Conservation (phyloP, 768 basidiomycete species). For the Collybia sp. region DNA sequence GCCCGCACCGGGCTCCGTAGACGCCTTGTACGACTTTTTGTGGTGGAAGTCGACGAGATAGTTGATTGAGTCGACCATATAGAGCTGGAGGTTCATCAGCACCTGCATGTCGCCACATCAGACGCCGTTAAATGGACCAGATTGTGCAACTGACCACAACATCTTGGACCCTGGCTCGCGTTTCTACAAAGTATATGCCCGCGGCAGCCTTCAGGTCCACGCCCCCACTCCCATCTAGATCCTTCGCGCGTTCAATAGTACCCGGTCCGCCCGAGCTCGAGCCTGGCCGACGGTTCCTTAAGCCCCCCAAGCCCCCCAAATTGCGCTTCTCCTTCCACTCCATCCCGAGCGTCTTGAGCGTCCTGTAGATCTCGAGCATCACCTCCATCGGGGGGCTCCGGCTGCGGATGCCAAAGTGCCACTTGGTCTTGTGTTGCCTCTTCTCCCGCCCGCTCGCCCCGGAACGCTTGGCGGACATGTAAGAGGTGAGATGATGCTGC, state of each 20-base stretch:
- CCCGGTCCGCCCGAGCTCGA: slow-evolving; percentile 24
- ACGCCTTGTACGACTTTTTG: slow-evolving; percentile 87
- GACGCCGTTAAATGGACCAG: background rate
- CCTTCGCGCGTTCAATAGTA: slow-evolving; percentile 57
- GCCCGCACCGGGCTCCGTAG: slow-evolving; percentile 59
- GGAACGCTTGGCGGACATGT: slow-evolving; percentile 51
- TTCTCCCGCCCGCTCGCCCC: slow-evolving; percentile 40
- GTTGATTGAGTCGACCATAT: slow-evolving; percentile 93
- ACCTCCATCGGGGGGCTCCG: slow-evolving; percentile 97
- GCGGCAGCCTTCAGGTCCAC: slow-evolving; percentile 69
- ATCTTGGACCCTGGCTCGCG: slow-evolving; percentile 82
- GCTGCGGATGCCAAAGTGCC: slow-evolving; percentile 98
- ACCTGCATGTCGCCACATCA: slow-evolving; percentile 42
- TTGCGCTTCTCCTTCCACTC: slow-evolving; percentile 95
- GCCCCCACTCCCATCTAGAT: slow-evolving; percentile 53
- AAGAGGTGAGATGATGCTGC: slow-evolving; percentile 69
- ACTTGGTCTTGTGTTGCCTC: slow-evolving; percentile 79
- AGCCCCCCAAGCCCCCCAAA: slow-evolving; percentile 65
- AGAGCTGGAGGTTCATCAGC: slow-evolving; percentile 95
- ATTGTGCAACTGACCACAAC: slow-evolving; percentile 66
- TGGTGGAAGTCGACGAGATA: slow-evolving; percentile 99
- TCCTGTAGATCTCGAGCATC: slow-evolving; percentile 97
- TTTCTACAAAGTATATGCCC: slow-evolving; percentile 90
- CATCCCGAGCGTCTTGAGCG: slow-evolving; percentile 86
- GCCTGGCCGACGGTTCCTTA: slow-evolving; percentile 25